These are phyloP conservation scores for Vigna mungo DNA, from an alignment of 306 rosid species.

Conservation along the genomic window DNA sequence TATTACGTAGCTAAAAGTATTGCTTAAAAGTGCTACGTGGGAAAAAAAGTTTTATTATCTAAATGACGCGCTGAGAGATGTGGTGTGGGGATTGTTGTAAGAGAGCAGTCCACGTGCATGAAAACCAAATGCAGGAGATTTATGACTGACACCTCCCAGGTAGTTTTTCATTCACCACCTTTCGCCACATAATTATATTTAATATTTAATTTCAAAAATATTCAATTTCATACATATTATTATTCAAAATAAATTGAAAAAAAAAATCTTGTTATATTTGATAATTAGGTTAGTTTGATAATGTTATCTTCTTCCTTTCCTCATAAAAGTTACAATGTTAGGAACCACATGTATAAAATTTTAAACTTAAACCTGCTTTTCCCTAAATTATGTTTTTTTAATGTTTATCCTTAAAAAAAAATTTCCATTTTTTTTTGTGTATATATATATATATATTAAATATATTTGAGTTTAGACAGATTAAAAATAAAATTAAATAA, in stretches of 20 bases:
- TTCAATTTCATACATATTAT: neutral
- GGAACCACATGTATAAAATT: neutral
- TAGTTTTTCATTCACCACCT: neutral
- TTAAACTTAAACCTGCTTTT: neutral
- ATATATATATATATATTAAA: too few relatives aligned
- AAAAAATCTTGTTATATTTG: neutral
- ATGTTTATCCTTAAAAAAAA: too few relatives aligned
- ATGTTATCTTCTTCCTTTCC: neutral
- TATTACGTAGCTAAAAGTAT: too few relatives aligned
- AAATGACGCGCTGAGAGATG: neutral
- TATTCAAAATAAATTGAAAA: neutral
- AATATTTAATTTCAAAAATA: neutral
- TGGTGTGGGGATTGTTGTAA: neutral
- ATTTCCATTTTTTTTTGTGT: too few relatives aligned
- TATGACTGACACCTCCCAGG: neutral
- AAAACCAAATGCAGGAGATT: neutral
- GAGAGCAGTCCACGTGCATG: slow-evolving; percentile 10
- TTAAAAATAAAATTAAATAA: too few relatives aligned
- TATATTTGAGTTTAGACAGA: too few relatives aligned
- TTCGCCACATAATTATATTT: neutral
- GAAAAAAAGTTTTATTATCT: too few relatives aligned
- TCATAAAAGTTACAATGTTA: neutral
- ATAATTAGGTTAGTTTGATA: neutral
- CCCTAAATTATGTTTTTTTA: too few relatives aligned
- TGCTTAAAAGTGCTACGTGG: too few relatives aligned